phyloP scores from a whole-genome alignment of 2,329 filamentous ascomycete genomes.

The Trichoderma endophyticum region DNA sequence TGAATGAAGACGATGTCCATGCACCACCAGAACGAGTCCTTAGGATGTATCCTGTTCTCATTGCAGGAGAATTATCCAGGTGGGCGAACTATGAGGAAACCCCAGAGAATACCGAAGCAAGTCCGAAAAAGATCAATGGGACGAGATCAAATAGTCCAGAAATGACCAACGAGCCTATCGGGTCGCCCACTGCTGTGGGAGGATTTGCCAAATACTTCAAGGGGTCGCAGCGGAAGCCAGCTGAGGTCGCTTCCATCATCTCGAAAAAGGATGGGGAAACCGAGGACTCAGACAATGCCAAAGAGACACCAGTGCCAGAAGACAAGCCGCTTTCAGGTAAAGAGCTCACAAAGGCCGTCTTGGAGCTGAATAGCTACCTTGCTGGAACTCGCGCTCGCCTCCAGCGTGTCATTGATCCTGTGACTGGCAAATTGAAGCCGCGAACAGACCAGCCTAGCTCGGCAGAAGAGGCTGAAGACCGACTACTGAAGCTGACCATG shows the following conservation, averaged over 20 bases:
- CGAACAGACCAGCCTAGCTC: constrained; percentile 42
- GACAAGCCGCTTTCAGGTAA: constrained; percentile 68
- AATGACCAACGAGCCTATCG: constrained; percentile 29
- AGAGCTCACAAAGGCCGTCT: constrained; percentile 76
- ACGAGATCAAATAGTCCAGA: constrained; percentile 29
- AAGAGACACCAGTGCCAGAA: constrained; percentile 40
- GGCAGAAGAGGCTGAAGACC: constrained; percentile 52
- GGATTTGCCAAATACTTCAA: constrained; percentile 56
- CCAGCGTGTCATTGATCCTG: constrained; percentile 60
- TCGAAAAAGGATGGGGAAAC: constrained; percentile 55
- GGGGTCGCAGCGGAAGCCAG: constrained; percentile 43
- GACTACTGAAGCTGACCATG: constrained; percentile 48
- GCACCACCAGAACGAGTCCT: constrained; percentile 89
- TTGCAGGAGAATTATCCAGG: constrained; percentile 76
- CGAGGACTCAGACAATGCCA: constrained; percentile 55
- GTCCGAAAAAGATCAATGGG: constrained; percentile 29
- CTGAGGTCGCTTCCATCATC: constrained; percentile 58
- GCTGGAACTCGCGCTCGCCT: constrained; percentile 74
- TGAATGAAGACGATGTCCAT: constrained; percentile 77
- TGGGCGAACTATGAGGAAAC: constrained; percentile 40
- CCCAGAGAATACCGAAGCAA: constrained; percentile 44
- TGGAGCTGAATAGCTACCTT: constrained; percentile 81
- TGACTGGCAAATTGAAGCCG: constrained; percentile 59
- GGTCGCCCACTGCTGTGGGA: constrained; percentile 39
- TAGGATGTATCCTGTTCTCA: constrained; percentile 74